A percentile compares a stretch with the other conserved stretches of the same genome.
Evolutionary conservation across 2,329 filamentous ascomycete genomes (phyloP).

Genomic region (Zasmidium citrigriseum): DNA sequence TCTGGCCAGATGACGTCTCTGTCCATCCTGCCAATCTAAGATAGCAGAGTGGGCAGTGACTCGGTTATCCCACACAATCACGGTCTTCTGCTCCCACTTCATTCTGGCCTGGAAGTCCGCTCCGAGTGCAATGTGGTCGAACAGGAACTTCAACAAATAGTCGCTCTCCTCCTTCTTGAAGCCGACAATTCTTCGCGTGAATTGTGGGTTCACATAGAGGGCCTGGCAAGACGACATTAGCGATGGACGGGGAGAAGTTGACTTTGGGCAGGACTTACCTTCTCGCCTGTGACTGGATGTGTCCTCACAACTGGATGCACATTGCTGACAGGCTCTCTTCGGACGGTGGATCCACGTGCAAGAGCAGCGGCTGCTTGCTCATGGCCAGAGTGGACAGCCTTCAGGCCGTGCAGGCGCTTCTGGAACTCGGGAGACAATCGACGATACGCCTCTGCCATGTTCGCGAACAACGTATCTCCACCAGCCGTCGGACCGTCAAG

Average conservation of each 20-base stretch:
- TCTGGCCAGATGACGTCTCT: conserved; percentile 75
- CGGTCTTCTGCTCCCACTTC: conserved; percentile 25
- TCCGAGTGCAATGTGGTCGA: conserved; percentile 70
- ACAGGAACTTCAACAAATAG: conserved; percentile 72
- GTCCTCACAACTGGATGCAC: conserved; percentile 79
- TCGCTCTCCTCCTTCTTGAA: conserved; percentile 88
- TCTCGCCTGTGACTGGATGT: conserved; percentile 79
- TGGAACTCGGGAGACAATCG: conserved; percentile 77
- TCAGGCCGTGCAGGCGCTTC: conserved; percentile 76
- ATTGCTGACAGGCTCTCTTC: conserved; percentile 72
- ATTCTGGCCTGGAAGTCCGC: conserved; percentile 74
- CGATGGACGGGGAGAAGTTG: too few species aligned
- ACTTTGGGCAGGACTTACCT: too few species aligned
- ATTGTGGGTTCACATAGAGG: conserved; percentile 80
- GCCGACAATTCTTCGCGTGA: conserved; percentile 78
- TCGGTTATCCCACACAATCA: conserved; percentile 27
- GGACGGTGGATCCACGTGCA: conserved; percentile 68
- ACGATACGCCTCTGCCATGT: conserved; percentile 78
- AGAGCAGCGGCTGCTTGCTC: conserved; percentile 75
- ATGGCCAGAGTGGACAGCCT: conserved; percentile 75
- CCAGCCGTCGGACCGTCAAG: conserved; percentile 79
- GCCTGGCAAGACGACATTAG: too few species aligned
- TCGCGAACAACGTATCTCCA: conserved; percentile 78
- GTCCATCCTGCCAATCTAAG: conserved; percentile 78
- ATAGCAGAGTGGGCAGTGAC: conserved; percentile 65